Base-by-base conservation (phyloP, 2,329 filamentous ascomycete species). In the Cadophora sp. region DNA sequence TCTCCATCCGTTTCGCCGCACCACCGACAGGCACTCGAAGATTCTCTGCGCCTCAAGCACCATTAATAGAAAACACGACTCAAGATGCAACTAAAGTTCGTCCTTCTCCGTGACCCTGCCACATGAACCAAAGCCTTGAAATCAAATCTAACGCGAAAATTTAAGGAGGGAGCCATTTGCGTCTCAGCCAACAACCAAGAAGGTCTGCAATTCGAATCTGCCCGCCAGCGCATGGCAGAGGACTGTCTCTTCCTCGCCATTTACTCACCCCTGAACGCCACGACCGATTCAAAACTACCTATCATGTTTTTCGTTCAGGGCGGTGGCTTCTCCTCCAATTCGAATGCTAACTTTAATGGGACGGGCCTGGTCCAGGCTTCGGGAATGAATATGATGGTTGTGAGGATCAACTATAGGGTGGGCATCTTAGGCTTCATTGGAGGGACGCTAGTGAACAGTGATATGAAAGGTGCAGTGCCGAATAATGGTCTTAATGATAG, bases 341-440 rank as follows among this genome's bases (percentile, higher is more conserved):
- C 80, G 4, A 82, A 83, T 69, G 75, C 80, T 1, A 84, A 90
- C 70, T 85, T 86, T 72, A 87, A 92, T 71, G 89, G 87, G 0
- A 84, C 83, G 0, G 86, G 86, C 0, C 78, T 93, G n/a, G 81
- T 89, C 27, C 76, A 83, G 31, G 88, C 87, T 0, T 85, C 86
- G 22, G 81, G 82, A 29, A 80, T 85, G 65, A 82, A 85, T 51
- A 89, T 93, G 51, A 79, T 94, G 0, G 87, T 92, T 0, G 89
- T 93, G 6, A 89, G 83, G 12, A 84, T 92, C 78, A 93, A 92
- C 79, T 93, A 94, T 76, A 88, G 92, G 4, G 90, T 94, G 4
- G 91, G 91, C 0, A 84, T 92, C 89, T 22, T 48, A 71, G 91
- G 91, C 0, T 93, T 92, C 75, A 82, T 94, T 16, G 86, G 76